Conservation (phyloP, 208 protist genomes). For the Leptomonas pyrrhocoris region DNA sequence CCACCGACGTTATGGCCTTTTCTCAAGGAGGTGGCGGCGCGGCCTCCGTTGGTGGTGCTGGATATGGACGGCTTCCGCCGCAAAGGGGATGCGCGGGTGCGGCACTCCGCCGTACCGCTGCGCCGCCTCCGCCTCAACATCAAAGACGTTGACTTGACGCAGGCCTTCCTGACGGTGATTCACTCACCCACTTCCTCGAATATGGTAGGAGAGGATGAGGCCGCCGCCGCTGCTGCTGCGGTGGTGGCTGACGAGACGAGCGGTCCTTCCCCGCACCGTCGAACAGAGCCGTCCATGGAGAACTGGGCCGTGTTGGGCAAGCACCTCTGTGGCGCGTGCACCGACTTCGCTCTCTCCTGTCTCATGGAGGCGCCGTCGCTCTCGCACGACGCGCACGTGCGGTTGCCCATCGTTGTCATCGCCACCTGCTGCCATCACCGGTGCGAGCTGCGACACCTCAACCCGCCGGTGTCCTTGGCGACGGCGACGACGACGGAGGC, state of each 20-base stretch:
- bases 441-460: conserved; percentile 68
- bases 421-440: conserved; percentile 85
- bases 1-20: conserved; percentile 17
- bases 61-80: conserved; percentile 74
- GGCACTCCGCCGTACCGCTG: conserved; percentile 47
- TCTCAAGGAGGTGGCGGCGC: conserved; percentile 13
- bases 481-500: neutral
- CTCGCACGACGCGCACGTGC: conserved; percentile 15
- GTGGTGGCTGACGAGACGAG: neutral
- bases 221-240: no score
- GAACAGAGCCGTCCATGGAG: neutral
- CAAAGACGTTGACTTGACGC: conserved; percentile 68
- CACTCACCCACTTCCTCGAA: neutral
- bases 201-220: neutral
- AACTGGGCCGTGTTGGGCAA: conserved; percentile 70
- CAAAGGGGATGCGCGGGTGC: conserved; percentile 72
- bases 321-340: conserved; percentile 80
- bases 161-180: conserved; percentile 35
- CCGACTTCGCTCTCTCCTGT: conserved; percentile 79
- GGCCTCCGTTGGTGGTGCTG: conserved; percentile 54
- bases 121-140: conserved; percentile 75
- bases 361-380: conserved; percentile 33
- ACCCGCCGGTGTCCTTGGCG: conserved; percentile 22
- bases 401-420: conserved; percentile 51
- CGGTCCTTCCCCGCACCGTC: neutral